Base-by-base conservation (phyloP, 768 basidiomycete species). In the Ramaria sp. region DNA sequence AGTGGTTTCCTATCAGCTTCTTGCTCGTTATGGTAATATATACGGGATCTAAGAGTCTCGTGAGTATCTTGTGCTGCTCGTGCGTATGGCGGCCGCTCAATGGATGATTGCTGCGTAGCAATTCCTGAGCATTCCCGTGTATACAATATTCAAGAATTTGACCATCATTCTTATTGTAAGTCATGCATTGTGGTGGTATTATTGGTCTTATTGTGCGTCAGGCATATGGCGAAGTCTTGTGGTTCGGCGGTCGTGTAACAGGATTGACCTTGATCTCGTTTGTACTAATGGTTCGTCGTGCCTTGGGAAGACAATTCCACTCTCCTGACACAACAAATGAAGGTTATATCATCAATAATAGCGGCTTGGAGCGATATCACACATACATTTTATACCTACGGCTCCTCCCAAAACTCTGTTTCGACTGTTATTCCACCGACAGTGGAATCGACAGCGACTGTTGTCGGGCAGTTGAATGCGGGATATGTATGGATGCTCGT, bases 81-180 rank as follows among this genome's bases (percentile, higher is more conserved):
- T 39, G 18, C 52, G 15, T 55, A 27, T 30, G 34, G 13, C 4
- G 5, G 15, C 18, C 16, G 16, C 16, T 6, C 8, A 6, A 41
- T 2, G 32, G 32, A 32, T 49, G 27, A 20, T 18, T 36, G 49
- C 30, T 41, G 38, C 34, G 5, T 67, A 97, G 93, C 96, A 98
- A 94, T 91, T 83, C 69, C 75, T 99, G 48, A 88, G 82, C 60
- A 98, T 99, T 69, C 96, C 96, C 0, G 83, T 97, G 25, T 99
- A 97, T 70, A 98, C 96, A 0, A 98, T 99, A 59, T 98, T 98
- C 79, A 99, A 99, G 70, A 99, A 99, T 66, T 65, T 98, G 63
- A 97, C 96, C n/a, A 99, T 98, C 63, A 98, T 99, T 60, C 78
- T 99, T 27, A 98, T 98, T 64, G 94, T 91, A 59, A 60, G 85